Base-by-base conservation (phyloP, 2,329 filamentous ascomycete genomes). In the Talaromyces sp. region DNA sequence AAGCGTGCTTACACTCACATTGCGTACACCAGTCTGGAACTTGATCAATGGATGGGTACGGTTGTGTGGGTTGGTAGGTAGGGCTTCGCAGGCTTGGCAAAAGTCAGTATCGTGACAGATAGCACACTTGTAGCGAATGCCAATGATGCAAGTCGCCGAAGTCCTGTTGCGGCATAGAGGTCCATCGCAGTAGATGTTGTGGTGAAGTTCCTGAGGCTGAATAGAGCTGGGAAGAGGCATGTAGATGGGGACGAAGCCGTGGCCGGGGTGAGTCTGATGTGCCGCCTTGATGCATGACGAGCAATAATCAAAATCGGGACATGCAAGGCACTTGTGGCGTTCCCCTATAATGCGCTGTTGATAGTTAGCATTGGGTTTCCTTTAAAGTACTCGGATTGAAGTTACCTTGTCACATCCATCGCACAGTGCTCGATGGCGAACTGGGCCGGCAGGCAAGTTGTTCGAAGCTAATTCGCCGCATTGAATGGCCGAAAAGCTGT, bases 261-360 rank as follows among this genome's bases (percentile, higher is more conserved):
- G 95, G 61, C 85, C 83, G 18, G 91, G 87, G 74, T 99, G 96
- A 56, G 84, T 86, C 69, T 86, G 83, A 63, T 78, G 76, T 52
- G 91, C 89, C 67, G 83, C 85, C 68, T 82, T 78, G 62, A 91
- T 76, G 77, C 96, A 99, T 8, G 85, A 81, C 28, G 84, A 83
- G 81, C 95, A 99, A 79, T 91, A 98, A 72, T 99, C 95, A 90
- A 92, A 99, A 76, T 99, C 95, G 51, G 96, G 95, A 81, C 95
- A 99, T 74, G 92, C 89, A 66, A 98, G 83, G 76, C 95, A 99
- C 83, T 99, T 99, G 85, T 98, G 89, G 68, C 95, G 94, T 61
- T 96, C 84, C 68, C 95, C 96, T 68, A 84, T 83, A 70, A 99
- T 95, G 75, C 87, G 87, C 83, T 88, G 18, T 56, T 16, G 40